A percentile compares a stretch with the other conserved stretches of the same genome.
These are phyloP conservation scores for Phoma sp. DNA, from an alignment of 2,329 filamentous ascomycete genomes.

Conservation along the genomic window DNA sequence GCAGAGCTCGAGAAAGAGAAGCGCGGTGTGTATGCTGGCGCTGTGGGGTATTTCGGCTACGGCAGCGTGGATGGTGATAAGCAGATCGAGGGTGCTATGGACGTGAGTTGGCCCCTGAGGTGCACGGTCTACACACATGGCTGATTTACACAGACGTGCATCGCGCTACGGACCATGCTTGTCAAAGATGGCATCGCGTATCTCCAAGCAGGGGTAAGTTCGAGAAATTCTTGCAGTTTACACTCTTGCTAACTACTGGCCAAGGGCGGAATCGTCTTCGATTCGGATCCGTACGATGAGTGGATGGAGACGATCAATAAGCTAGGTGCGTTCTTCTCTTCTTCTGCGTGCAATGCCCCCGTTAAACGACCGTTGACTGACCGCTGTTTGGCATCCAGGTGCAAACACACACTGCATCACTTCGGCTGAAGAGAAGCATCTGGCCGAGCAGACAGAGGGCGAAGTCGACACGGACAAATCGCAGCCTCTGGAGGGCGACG, in stretches of 20 bases:
- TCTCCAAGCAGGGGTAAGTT: conserved; percentile 81
- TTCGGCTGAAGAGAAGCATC: conserved; percentile 75
- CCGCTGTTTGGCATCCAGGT: conserved; percentile 31
- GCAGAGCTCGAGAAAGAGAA: conserved; percentile 94
- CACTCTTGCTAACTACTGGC: conserved; percentile 28
- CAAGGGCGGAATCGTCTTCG: conserved; percentile 54
- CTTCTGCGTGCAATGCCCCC: neutral
- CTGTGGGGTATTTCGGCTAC: conserved; percentile 96
- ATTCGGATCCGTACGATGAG: conserved; percentile 88
- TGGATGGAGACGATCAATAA: conserved; percentile 99
- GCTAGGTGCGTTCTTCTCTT: conserved; percentile 60
- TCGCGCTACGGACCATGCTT: conserved; percentile 88
- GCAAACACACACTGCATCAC: conserved; percentile 90
- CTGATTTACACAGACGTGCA: conserved; percentile 58
- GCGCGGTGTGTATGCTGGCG: conserved; percentile 92
- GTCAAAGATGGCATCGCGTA: conserved; percentile 91
- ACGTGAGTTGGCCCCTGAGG: conserved; percentile 52
- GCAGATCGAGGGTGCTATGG: conserved; percentile 83
- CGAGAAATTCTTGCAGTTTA: conserved; percentile 25
- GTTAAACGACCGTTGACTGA: conserved; percentile 24
- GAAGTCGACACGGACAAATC: conserved; percentile 17
- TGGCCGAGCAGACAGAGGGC: conserved; percentile 53
- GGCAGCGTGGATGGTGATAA: conserved; percentile 69
- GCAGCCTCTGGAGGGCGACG: conserved; percentile 18
- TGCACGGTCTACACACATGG: conserved; percentile 18